Evolutionary conservation across 306 rosid species (phyloP).

Genomic region (Cicer bijugum): DNA sequence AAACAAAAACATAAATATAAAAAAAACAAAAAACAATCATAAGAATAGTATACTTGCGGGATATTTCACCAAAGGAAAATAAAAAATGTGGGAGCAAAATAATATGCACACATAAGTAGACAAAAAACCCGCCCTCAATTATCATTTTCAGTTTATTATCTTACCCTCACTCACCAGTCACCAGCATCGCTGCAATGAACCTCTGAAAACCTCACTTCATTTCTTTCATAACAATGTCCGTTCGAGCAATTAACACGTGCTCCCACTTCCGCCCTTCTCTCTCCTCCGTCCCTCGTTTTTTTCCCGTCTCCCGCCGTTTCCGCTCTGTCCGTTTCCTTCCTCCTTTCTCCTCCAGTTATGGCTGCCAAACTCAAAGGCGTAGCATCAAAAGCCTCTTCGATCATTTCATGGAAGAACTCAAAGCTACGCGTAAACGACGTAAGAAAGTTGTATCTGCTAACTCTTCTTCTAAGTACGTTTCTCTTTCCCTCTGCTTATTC

Average conservation of each 20-base stretch:
- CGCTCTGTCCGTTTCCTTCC: constrained; percentile 36
- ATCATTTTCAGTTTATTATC: no score
- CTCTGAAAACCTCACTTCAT: neutral
- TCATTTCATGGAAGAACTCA: constrained; percentile 70
- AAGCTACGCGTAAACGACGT: constrained; percentile 51
- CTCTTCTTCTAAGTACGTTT: constrained; percentile 56
- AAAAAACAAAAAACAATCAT: no score
- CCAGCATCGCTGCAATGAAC: neutral
- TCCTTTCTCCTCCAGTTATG: constrained; percentile 45
- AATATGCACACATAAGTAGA: no score
- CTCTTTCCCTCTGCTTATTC: neutral
- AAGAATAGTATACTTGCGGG: no score
- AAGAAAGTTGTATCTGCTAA: constrained; percentile 57
- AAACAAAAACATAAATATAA: no score
- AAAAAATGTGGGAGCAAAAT: no score
- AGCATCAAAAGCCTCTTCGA: constrained; percentile 67
- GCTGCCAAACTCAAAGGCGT: constrained; percentile 46
- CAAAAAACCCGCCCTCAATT: no score
- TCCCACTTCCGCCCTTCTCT: constrained; percentile 60
- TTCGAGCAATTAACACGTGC: constrained; percentile 69
- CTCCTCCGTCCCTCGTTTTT: constrained; percentile 56
- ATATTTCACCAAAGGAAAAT: no score
- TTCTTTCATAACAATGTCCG: constrained; percentile 51
- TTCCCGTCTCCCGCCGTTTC: constrained; percentile 38
- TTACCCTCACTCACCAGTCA: neutral